Base-by-base conservation (phyloP, 2,329 filamentous ascomycete genomes). In the Sporothrix brasiliensis region DNA sequence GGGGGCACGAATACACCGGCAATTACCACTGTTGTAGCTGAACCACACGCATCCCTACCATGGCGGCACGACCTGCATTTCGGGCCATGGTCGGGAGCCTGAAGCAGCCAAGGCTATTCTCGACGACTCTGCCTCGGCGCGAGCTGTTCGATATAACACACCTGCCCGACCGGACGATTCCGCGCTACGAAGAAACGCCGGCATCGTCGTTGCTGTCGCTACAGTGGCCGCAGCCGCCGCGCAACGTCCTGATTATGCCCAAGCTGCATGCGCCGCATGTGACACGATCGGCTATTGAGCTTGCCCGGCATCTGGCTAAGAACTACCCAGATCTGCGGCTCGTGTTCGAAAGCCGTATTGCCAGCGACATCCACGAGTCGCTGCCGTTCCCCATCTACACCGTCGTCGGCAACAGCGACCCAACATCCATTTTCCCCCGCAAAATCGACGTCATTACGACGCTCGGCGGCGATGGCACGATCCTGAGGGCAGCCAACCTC, bases 401-500 rank as follows among this genome's bases (percentile, higher is more conserved):
- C 75, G 84, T 86, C 47, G 80, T 58, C 6, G 61, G 80, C 69
- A 83, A 81, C 68, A 73, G 73, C 70, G 80, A 81, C 52, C 78
- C 84, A 1, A 75, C 73, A 34, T 80, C 83, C 44, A 83, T 82
- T 27, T 88, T 95, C 69, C 88, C 92, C 53, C 83, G 88, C 71
- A 97, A 95, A 81, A 90, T 96, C 71, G 95, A 99, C 77, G 84
- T 97, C 71, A 90, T 94, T 27, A 89, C 92, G 56, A 98, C 95
- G 0, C 88, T 99, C 66, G 95, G 95, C 68, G 95, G 95, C 54
- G 95, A 99, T 79, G 93, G 93, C 72, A 97, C 93, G 2, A 94
- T 97, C 69, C 81, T 97, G 61, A 91, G 92, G 72, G 93, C 93
- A 0, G 91, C 92, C 2, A 94, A 91, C 69, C 85, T 97, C 5